Evolutionary conservation across 192 early-diverging fungal genomes (phyloP), one percentile per base, ranked within the genome.

Genomic region (Backusella australiensis): DNA sequence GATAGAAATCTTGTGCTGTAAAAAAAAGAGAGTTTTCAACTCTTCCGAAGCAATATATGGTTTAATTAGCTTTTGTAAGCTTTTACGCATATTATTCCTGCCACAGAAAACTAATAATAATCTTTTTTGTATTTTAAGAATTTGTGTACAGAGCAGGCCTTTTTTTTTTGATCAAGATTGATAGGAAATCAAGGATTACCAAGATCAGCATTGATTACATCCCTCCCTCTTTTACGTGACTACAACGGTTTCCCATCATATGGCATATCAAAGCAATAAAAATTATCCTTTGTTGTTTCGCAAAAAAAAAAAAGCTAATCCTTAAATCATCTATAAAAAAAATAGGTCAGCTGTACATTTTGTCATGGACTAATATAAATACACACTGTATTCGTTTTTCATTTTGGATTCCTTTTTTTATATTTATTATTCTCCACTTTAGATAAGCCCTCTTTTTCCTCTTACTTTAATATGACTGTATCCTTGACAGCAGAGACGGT

Each of bases 401-500:
- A 32, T 32, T 32, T 32, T 52, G 4, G 19, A 19, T 52, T n/a
- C 21, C 8, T 53, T 53, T 8, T 35, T 29, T 0, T 29, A 35
- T 12, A 34, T 67, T 12, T 59, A 59, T 9, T 67, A 6, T 29
- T 29, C 1, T 34, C 34, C 3, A 67, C 14, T 67, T 34, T 67
- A 34, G 5, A 41, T 70, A 35, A 69, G 7, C 35, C 12, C 9
- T 21, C 39, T 12, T 29, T 29, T 44, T 11, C 15, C 4, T n/a
- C 69, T 70, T 15, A 14, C 26, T 34, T 71, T 29, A 42, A 38
- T 29, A 34, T 73, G 29, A 42, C 52, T 23, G 21, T 52, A 59
- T 11, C 65, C 7, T 66, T 78, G 17, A 79, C 78, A 44, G 73
- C 78, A 26, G 78, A 79, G 53, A 79, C 74, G 7, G 78, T 79